phyloP scores from a whole-genome alignment of 169 alveolate species.

The Miamiensis avidus region DNA sequence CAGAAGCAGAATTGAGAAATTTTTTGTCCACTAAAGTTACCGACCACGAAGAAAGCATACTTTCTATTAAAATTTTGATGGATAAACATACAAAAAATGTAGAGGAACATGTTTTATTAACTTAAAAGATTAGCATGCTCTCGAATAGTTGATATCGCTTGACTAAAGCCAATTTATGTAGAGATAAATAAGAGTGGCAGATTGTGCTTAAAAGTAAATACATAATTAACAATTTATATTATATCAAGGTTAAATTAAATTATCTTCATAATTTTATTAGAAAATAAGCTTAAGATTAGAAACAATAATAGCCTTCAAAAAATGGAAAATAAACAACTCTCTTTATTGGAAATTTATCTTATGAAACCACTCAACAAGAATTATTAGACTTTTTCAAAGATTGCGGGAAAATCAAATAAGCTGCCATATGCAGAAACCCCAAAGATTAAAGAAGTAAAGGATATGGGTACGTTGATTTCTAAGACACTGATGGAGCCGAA shows the following conservation, averaged over 20 bases:
- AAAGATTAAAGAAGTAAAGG: neutral
- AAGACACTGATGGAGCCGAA: neutral
- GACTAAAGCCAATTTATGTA: neutral
- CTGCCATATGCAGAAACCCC: neutral
- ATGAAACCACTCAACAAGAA: neutral
- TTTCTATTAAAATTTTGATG: neutral
- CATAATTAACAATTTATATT: no score
- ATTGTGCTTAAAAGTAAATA: neutral
- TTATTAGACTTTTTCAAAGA: neutral
- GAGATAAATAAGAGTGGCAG: neutral
- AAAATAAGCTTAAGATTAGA: neutral
- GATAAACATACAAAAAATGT: neutral
- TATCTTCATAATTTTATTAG: no score
- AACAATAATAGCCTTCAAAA: neutral
- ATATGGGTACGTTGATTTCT: neutral
- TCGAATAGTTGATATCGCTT: neutral
- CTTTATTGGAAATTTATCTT: neutral
- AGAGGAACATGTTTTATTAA: neutral
- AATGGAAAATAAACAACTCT: neutral
- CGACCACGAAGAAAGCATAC: neutral
- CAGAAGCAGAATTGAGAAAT: neutral
- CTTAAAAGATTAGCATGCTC: neutral
- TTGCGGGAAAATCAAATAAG: neutral
- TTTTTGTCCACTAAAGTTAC: neutral
- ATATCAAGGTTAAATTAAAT: neutral